Conservation (phyloP, 148 eudicot species). For the Euryodendron excelsum region DNA sequence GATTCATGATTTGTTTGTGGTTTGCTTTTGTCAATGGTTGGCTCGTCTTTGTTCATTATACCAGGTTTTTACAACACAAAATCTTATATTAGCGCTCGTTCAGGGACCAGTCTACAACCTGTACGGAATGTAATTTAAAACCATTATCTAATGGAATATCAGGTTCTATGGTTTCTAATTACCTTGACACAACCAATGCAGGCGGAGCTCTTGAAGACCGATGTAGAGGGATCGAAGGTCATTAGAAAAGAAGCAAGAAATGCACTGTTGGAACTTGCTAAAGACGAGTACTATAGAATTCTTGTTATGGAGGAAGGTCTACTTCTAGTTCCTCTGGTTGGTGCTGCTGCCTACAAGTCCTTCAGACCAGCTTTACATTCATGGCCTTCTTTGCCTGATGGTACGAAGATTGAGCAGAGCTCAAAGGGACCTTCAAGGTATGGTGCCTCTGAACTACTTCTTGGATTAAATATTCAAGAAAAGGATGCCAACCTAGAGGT, state of each 20-base stretch:
- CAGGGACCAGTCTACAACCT: not conserved
- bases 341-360: slow-evolving; percentile 69
- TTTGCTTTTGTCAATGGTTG: not conserved
- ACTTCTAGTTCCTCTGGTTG: slow-evolving; percentile 76
- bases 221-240: slow-evolving; percentile 50
- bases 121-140: not conserved
- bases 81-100: not conserved
- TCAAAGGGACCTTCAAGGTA: slow-evolving; percentile 58
- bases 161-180: not conserved
- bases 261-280: slow-evolving; percentile 63
- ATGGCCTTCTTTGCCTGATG: slow-evolving; percentile 87
- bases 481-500: slow-evolving; percentile 49
- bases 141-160: not conserved
- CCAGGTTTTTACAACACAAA: not conserved
- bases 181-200: slow-evolving; percentile 30
- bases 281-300: slow-evolving; percentile 64
- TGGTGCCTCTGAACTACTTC: slow-evolving; percentile 72
- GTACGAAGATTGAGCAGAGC: slow-evolving; percentile 55
- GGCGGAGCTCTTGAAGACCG: slow-evolving; percentile 60
- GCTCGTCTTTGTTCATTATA: not conserved
- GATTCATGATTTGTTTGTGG: not conserved
- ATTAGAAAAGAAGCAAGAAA: slow-evolving; percentile 63
- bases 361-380: slow-evolving; percentile 65
- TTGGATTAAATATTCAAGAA: slow-evolving; percentile 61
- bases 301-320: slow-evolving; percentile 81